Evolutionary conservation across 495 filamentous ascomycete genomes (phyloP), one percentile per base, ranked within the genome.

Genomic region (Daldinia childiae): DNA sequence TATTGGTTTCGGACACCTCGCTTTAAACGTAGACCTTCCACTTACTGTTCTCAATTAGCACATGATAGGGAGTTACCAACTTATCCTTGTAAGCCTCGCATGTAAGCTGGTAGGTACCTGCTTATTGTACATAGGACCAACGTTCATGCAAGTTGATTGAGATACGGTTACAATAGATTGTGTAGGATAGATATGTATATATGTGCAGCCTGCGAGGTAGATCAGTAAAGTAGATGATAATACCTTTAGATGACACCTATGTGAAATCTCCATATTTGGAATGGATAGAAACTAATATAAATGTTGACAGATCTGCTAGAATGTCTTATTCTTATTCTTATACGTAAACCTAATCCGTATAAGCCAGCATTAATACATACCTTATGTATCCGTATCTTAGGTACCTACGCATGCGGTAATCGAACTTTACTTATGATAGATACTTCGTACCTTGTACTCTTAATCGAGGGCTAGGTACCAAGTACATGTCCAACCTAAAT

Each of bases 131-230:
- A 30, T 27, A 59, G 21, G 57, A 43, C 21, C 36, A 41, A 24
- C 14, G 52, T 61, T 62, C 58, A 68, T 62, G 58, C 51, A 52
- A 26, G 56, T 4, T 27, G 26, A 45, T 51, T 51, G 11, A 52
- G 27, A 24, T 51, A 38, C 14, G 17, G 50, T 26, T 30, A 41
- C 43, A 26, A 14, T 24, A 57, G 21, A 26, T 52, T 29, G 12
- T 52, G 50, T 32, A 29, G 24, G 24, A 29, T 45, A 21, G 24
- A 55, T 36, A 15, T 66, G 4, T 29, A 29, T 0, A 27, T 60
- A 54, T 55, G 36, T 72, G 59, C 69, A 66, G 55, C 52, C 69
- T 72, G 55, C 64, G 45, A 64, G 36, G 69, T 63, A 38, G 64
- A 72, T 68, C 69, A 30, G 30, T 50, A 1, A n/a, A 67, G 55